Conservation (phyloP, 495 filamentous ascomycete species). For the Pyrenula aspistea region DNA sequence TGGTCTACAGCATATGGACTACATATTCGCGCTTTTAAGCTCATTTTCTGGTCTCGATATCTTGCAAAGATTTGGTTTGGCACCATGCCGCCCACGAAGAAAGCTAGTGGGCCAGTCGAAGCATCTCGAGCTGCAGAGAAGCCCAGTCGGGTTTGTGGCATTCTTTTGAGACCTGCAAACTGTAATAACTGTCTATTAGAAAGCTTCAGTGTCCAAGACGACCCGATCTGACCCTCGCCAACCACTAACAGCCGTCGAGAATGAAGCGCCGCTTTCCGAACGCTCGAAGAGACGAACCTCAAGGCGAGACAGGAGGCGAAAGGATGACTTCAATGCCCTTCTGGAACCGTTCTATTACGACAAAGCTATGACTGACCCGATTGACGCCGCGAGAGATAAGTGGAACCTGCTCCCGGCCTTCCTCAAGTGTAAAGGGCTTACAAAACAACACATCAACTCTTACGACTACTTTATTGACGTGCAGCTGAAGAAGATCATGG, state of each 20-base stretch:
- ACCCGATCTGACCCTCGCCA: neutral
- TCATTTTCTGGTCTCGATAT: neutral
- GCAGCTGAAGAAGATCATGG: constrained; percentile 90
- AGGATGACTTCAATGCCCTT: constrained; percentile 64
- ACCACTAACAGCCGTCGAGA: neutral
- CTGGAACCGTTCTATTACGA: constrained; percentile 93
- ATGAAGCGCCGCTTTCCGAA: neutral
- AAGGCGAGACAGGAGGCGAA: neutral
- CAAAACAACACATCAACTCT: constrained; percentile 97
- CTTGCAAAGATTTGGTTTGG: neutral
- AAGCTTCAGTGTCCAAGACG: neutral
- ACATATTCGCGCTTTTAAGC: neutral
- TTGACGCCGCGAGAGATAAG: constrained; percentile 87
- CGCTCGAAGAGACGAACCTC: neutral
- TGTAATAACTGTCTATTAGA: neutral
- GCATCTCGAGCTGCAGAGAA: neutral
- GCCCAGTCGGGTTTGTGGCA: neutral
- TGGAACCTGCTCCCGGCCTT: constrained; percentile 95
- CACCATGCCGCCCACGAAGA: constrained; percentile 1
- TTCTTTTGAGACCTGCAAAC: neutral
- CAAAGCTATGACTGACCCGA: constrained; percentile 84
- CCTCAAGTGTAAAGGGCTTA: constrained; percentile 89
- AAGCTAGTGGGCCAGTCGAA: neutral
- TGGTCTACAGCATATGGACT: neutral
- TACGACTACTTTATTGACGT: constrained; percentile 96